A percentile compares a stretch with the other conserved stretches of the same genome.
These are phyloP conservation scores for Entomortierella chlamydospora DNA, from an alignment of 192 early-diverging fungal species.

Conservation along the genomic window DNA sequence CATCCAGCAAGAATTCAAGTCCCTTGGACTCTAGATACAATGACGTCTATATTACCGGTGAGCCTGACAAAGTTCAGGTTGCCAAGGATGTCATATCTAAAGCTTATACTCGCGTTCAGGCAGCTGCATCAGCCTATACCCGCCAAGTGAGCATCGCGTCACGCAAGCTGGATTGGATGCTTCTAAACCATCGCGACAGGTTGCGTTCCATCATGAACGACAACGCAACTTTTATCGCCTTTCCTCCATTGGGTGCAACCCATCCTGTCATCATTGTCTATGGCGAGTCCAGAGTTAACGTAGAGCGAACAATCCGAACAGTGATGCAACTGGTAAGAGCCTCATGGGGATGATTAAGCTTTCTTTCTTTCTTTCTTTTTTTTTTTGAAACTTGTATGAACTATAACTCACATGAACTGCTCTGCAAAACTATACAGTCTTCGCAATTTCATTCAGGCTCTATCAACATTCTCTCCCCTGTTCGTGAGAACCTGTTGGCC, in stretches of 20 bases:
- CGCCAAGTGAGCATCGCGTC: constrained; percentile 62
- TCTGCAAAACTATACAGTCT: no score
- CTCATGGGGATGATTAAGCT: background rate
- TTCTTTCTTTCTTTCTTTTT: no score
- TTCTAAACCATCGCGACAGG: constrained; percentile 63
- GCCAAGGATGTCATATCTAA: constrained; percentile 52
- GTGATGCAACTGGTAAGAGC: constrained; percentile 73
- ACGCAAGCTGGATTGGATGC: constrained; percentile 81
- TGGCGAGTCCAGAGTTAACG: constrained; percentile 72
- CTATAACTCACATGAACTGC: no score
- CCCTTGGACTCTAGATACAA: constrained; percentile 42
- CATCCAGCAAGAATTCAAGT: constrained; percentile 34
- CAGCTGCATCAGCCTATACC: constrained; percentile 19
- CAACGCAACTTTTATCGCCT: constrained; percentile 73
- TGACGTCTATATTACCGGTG: constrained; percentile 62
- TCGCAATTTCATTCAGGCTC: constrained; percentile 53
- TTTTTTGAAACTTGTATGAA: background rate
- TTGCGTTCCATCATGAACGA: constrained; percentile 76
- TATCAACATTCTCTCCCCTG: constrained; percentile 32
- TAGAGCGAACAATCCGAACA: constrained; percentile 74
- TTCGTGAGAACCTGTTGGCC: constrained; percentile 27
- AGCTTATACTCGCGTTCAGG: constrained; percentile 55
- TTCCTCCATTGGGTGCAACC: constrained; percentile 69
- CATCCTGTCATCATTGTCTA: constrained; percentile 63
- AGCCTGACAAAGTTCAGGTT: constrained; percentile 55